Evolutionary conservation across 768 basidiomycete species (phyloP).

Genomic region (Kwoniella heveanensis): DNA sequence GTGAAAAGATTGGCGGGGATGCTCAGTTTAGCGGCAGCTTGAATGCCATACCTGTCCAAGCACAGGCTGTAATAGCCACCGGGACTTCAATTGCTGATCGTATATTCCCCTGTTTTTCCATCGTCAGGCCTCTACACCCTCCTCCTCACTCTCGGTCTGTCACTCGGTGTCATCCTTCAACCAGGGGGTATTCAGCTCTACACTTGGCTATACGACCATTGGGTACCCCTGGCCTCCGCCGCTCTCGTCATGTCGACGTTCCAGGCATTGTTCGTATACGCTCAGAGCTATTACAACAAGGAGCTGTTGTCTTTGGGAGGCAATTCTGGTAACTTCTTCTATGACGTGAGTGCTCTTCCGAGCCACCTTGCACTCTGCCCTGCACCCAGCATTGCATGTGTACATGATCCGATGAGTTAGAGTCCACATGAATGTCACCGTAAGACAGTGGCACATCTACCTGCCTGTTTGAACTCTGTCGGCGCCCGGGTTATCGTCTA

Average conservation of each 20-base stretch:
- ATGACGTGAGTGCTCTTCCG: constrained; percentile 69
- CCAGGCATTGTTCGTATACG: constrained; percentile 74
- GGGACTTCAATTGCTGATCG: too few relatives aligned
- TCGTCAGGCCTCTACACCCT: constrained; percentile 83
- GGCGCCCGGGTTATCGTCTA: too few relatives aligned
- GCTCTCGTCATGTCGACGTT: constrained; percentile 73
- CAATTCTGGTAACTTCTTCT: constrained; percentile 80
- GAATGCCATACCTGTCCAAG: neutral
- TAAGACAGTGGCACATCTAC: too few relatives aligned
- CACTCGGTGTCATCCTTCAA: constrained; percentile 69
- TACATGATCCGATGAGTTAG: too few relatives aligned
- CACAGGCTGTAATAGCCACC: neutral
- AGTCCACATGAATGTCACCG: too few relatives aligned
- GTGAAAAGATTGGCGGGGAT: too few relatives aligned
- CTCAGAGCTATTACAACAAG: constrained; percentile 67
- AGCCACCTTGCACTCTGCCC: too few relatives aligned
- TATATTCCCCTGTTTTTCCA: too few relatives aligned
- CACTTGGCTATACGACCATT: constrained; percentile 89
- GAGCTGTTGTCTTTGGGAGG: constrained; percentile 88
- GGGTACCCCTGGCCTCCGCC: constrained; percentile 83
- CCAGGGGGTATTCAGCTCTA: constrained; percentile 73
- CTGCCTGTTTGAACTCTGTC: too few relatives aligned
- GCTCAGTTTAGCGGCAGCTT: too few relatives aligned
- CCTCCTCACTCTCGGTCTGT: constrained; percentile 74
- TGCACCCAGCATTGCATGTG: too few relatives aligned